Evolutionary conservation across 1,284 basidiomycete species (phyloP).

Genomic region (Pulchroboletus neoregius): DNA sequence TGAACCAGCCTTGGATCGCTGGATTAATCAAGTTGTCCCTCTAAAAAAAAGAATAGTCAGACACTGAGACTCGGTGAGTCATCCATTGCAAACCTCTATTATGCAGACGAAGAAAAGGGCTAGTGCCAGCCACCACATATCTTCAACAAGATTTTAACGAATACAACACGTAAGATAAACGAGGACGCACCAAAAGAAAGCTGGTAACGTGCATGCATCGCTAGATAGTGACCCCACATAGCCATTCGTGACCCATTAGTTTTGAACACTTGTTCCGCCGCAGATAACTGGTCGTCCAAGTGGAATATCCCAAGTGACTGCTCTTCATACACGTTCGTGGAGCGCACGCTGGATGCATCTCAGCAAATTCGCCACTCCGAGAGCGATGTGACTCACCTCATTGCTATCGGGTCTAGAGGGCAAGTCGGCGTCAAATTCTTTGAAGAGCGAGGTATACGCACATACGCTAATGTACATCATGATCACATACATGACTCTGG

Average conservation of each 20-base stretch:
- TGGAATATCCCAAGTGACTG: conserved; percentile 75
- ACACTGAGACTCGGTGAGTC: not conserved
- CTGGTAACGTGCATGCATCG: conserved; percentile 80
- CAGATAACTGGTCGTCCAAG: conserved; percentile 44
- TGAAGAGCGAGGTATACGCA: conserved; percentile 36
- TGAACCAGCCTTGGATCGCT: conserved; percentile 63
- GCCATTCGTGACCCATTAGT: conserved; percentile 47
- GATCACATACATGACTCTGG: conserved; percentile 76
- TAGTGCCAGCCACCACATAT: conserved; percentile 87
- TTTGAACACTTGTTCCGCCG: conserved; percentile 48
- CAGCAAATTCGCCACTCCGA: not conserved
- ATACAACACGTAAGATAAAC: not conserved
- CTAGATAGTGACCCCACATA: conserved; percentile 74
- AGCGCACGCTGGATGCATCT: conserved; percentile 65
- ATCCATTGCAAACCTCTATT: conserved; percentile 60
- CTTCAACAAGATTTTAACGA: conserved; percentile 36
- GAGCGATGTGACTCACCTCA: conserved; percentile 48
- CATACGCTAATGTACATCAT: conserved; percentile 87
- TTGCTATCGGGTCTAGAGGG: conserved; percentile 61
- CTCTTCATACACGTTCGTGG: conserved; percentile 99
- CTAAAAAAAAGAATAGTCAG: conserved; percentile 35
- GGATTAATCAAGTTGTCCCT: conserved; percentile 53
- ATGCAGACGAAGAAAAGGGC: conserved; percentile 83
- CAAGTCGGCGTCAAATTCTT: conserved; percentile 6
- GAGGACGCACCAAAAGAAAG: conserved; percentile 72